These are phyloP conservation scores for Wickerhamomyces silvicola DNA, from an alignment of 805 yeast species.

Conservation along the genomic window DNA sequence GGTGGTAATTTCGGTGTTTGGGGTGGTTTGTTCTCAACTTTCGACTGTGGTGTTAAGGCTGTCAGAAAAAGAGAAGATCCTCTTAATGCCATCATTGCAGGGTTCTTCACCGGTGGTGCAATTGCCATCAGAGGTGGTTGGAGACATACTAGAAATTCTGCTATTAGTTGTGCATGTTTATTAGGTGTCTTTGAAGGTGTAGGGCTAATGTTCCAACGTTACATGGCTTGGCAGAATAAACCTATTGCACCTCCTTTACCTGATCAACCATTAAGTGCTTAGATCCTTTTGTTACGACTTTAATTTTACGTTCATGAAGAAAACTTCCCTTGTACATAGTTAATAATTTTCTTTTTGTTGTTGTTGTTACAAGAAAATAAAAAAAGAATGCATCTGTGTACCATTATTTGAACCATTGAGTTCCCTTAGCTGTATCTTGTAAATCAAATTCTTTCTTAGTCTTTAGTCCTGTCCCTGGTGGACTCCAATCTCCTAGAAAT, in stretches of 20 bases:
- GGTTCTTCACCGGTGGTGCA: slow-evolving; percentile 97
- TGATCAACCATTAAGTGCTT: slow-evolving; percentile 22
- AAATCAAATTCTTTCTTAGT: slow-evolving; percentile 3
- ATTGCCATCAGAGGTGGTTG: slow-evolving; percentile 98
- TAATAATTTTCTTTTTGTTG: background rate
- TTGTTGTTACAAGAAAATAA: background rate
- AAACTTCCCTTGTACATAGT: slow-evolving; percentile 1
- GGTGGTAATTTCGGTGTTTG: slow-evolving; percentile 99
- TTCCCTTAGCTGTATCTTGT: slow-evolving; percentile 8
- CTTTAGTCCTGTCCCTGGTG: slow-evolving; percentile 33
- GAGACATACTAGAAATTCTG: slow-evolving; percentile 93
- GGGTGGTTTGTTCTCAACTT: slow-evolving; percentile 97
- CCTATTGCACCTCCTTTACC: slow-evolving; percentile 60
- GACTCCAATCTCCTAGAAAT: slow-evolving; percentile 48
- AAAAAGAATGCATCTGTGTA: no score
- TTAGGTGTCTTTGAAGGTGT: slow-evolving; percentile 98
- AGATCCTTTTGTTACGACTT: slow-evolving; percentile 1
- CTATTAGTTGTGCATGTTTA: slow-evolving; percentile 95
- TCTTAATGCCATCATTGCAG: slow-evolving; percentile 96
- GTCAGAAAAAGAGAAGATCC: slow-evolving; percentile 97
- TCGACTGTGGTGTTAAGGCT: slow-evolving; percentile 92
- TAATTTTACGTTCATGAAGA: background rate
- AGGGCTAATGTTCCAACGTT: slow-evolving; percentile 91
- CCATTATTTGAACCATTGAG: slow-evolving; percentile 13
- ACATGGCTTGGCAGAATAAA: slow-evolving; percentile 76